Evolutionary conservation across 139 green algal genomes (phyloP), one percentile per base, ranked within the genome.

Genomic region (Marvania coccoides): DNA sequence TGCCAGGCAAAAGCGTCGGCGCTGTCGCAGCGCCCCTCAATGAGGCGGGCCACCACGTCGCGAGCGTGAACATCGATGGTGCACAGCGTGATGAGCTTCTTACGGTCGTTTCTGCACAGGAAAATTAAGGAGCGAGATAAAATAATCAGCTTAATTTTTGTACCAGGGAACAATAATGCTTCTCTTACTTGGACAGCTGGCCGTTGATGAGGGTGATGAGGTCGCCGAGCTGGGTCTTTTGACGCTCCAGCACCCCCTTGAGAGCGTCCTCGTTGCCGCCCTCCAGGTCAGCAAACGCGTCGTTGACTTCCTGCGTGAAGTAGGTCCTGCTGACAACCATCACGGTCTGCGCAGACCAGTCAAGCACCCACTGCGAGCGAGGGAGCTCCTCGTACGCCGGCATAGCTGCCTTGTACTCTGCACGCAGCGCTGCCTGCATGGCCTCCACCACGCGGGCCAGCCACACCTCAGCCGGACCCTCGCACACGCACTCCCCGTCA

Each of bases 51-150:
- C 35, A 96, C 77, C 14, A 97, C 88, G 47, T 97, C 91, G 26
- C 91, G 83, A 2, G 88, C 87, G 61, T 97, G 91, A 58, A 96
- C 91, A 60, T 97, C 91, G 57, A 97, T 90, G 2, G 91, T 97
- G 73, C 90, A 96, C 58, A 97, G 83, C 10, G 88, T 95, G 77
- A 97, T 93, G 57, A 96, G 82, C 85, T 94, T 95, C 76, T 91
- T 92, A 61, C 91, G 84, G 57, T 96, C 88, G 60, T 87, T 82
- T 34, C 73, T 83, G n/a, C n/a, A n/a, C n/a, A n/a, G n/a, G n/a
- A n/a, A n/a, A n/a, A n/a, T n/a, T n/a, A n/a, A n/a, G n/a, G n/a
- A n/a, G n/a, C n/a, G n/a, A n/a, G n/a, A n/a, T n/a, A n/a, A n/a
- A n/a, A n/a, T n/a, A n/a, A n/a, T n/a, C n/a, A n/a, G n/a, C n/a